Conservation (phyloP, 2,329 filamentous ascomycete genomes). For the Metarhizium guizhouense region DNA sequence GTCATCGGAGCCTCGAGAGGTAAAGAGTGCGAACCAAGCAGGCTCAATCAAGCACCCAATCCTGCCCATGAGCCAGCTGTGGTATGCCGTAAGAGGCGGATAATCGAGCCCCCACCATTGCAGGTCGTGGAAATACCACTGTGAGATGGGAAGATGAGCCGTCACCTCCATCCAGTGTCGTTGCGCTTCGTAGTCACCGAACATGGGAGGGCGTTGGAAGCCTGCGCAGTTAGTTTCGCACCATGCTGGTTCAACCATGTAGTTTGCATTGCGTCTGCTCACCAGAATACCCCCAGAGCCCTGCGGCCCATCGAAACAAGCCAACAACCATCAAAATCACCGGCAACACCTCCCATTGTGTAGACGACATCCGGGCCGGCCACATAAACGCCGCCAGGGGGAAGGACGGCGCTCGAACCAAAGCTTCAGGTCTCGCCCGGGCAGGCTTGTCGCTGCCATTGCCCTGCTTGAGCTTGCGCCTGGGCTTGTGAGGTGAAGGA, state of each 20-base stretch:
- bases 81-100: constrained; percentile 93
- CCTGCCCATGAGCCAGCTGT: constrained; percentile 90
- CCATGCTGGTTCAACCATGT: not conserved
- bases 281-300: constrained; percentile 95
- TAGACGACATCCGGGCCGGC: constrained; percentile 74
- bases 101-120: constrained; percentile 98
- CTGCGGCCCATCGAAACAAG: constrained; percentile 85
- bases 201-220: constrained; percentile 75
- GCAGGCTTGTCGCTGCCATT: constrained; percentile 27
- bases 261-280: constrained; percentile 8
- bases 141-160: constrained; percentile 74
- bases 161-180: constrained; percentile 99
- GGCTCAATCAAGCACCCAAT: constrained; percentile 73
- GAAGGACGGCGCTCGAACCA: constrained; percentile 61
- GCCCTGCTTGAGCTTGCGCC: constrained; percentile 44
- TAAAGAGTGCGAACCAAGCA: constrained; percentile 78
- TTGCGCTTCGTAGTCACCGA: constrained; percentile 96
- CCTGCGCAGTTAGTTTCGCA: constrained; percentile 37
- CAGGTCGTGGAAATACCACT: constrained; percentile 97
- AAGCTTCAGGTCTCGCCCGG: constrained; percentile 27
- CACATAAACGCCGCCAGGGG: constrained; percentile 91
- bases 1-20: constrained; percentile 75
- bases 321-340: constrained; percentile 83
- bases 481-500: constrained; percentile 49
- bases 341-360: constrained; percentile 88